phyloP scores from a whole-genome alignment of 768 basidiomycete genomes.

The Macrolepiota fuliginosa region DNA sequence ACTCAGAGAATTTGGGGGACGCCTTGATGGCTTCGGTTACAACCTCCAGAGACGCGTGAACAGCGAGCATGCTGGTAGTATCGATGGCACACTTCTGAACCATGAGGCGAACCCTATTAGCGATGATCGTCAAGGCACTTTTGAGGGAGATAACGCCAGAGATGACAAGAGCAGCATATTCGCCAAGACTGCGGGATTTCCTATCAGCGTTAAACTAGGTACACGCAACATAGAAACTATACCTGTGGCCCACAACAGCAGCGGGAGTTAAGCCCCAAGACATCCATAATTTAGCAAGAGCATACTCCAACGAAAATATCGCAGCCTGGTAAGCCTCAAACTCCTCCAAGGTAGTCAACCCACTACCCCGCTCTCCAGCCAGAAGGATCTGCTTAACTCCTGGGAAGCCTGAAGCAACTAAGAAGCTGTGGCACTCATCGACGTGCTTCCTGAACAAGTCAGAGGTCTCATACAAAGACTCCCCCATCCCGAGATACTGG shows the following conservation, averaged over 20 bases:
- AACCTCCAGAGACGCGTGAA: constrained; percentile 35
- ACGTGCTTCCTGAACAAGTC: constrained; percentile 48
- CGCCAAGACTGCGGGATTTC: constrained; percentile 55
- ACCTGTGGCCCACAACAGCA: constrained; percentile 77
- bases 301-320: constrained; percentile 61
- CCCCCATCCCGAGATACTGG: constrained; percentile 67
- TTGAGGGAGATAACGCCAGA: constrained; percentile 56
- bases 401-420: constrained; percentile 46
- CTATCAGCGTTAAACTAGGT: constrained; percentile 1
- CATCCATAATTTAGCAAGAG: constrained; percentile 61
- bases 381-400: constrained; percentile 28
- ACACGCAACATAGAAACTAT: not conserved
- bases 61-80: constrained; percentile 61
- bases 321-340: constrained; percentile 51
- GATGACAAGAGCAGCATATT: constrained; percentile 69
- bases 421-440: constrained; percentile 54
- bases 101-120: constrained; percentile 57
- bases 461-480: constrained; percentile 47
- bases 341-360: constrained; percentile 25
- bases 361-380: constrained; percentile 8
- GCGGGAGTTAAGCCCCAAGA: constrained; percentile 63
- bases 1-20: constrained; percentile 29
- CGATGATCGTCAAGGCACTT: constrained; percentile 57
- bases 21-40: constrained; percentile 34
- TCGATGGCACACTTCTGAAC: constrained; percentile 39